Conservation (phyloP, 176 grass and related monocot species). For the Echinochloa phyllopogon region DNA sequence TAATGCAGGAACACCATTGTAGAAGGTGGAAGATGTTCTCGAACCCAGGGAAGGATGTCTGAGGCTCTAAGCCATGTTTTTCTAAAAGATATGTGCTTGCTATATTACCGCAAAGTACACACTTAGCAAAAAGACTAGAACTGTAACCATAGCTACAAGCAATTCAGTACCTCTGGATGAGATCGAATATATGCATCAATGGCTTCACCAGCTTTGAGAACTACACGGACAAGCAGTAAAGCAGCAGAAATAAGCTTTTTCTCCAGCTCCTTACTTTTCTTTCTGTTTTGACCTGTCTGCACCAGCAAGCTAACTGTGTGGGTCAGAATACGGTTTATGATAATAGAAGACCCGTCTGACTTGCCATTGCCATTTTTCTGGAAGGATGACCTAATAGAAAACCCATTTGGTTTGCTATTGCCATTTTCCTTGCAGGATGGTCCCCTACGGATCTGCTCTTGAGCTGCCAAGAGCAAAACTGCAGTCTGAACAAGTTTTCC, state of each 20-base stretch:
- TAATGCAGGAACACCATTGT: background rate
- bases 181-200: slow-evolving; percentile 23
- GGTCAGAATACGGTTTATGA: background rate
- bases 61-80: background rate
- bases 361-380: background rate
- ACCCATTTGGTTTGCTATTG: background rate
- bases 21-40: background rate
- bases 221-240: background rate
- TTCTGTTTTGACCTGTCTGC: background rate
- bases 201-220: slow-evolving; percentile 24
- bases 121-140: background rate
- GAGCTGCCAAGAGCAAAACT: slow-evolving; percentile 30
- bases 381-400: background rate
- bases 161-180: slow-evolving; percentile 24
- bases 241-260: background rate
- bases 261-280: slow-evolving; percentile 7
- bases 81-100: background rate
- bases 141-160: background rate
- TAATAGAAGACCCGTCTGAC: slow-evolving; percentile 1
- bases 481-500: slow-evolving; percentile 21
- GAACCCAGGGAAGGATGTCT: background rate
- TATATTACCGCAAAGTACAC: background rate
- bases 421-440: background rate
- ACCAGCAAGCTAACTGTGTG: background rate
- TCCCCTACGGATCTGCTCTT: background rate